Evolutionary conservation across 202 grass and related monocot species (phyloP).

Genomic region (Schoenoplectus triqueter): DNA sequence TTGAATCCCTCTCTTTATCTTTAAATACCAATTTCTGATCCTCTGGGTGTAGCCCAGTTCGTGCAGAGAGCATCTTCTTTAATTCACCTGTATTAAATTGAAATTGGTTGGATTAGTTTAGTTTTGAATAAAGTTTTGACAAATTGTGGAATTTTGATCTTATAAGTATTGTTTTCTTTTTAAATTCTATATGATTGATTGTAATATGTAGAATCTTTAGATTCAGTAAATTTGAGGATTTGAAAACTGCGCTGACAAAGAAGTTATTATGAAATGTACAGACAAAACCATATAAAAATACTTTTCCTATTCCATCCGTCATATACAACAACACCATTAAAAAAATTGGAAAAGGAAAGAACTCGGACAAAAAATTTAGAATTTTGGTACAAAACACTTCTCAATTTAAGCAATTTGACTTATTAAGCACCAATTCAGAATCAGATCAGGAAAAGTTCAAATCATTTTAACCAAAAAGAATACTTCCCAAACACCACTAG

Average conservation of each 20-base stretch:
- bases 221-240: background rate
- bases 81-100: conserved; percentile 69
- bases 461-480: conserved; percentile 22
- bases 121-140: background rate
- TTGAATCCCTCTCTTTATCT: conserved; percentile 89
- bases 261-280: conserved; percentile 14
- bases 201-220: conserved; percentile 16
- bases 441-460: background rate
- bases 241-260: background rate
- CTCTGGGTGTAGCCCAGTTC: conserved; percentile 78
- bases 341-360: background rate
- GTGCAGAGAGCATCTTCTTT: conserved; percentile 74
- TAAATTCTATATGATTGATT: conserved; percentile 10
- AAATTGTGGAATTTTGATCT: conserved; percentile 1
- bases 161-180: background rate
- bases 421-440: conserved; percentile 29
- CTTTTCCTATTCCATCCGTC: background rate
- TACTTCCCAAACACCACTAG: conserved; percentile 27
- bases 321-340: too few species aligned
- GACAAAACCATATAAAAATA: background rate
- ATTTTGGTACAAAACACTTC: background rate
- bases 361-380: background rate
- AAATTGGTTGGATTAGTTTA: conserved; percentile 9
- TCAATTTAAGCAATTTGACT: conserved; percentile 25
- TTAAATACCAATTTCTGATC: conserved; percentile 97